Evolutionary conservation across 805 yeast species (phyloP).

Genomic region (Cephaloascus albidus): DNA sequence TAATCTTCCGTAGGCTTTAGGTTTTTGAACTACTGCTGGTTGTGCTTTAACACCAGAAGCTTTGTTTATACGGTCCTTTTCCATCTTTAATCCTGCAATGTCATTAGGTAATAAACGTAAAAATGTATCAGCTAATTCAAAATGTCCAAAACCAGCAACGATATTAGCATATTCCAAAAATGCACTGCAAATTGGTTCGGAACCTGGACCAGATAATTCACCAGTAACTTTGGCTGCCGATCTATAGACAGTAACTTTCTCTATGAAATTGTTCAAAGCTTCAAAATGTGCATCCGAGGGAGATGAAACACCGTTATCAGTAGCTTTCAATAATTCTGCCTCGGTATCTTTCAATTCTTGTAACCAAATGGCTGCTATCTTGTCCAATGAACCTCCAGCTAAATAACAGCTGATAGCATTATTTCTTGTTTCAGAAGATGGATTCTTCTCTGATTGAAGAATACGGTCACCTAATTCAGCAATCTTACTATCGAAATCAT

Average conservation of each 20-base stretch:
- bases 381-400: conserved; percentile 74
- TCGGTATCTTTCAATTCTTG: conserved; percentile 48
- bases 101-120: conserved; percentile 65
- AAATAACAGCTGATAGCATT: conserved; percentile 72
- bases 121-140: conserved; percentile 69
- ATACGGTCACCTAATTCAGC: conserved; percentile 74
- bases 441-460: conserved; percentile 23
- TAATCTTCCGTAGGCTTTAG: neutral
- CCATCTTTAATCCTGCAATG: conserved; percentile 59
- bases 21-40: conserved; percentile 1
- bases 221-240: conserved; percentile 31
- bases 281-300: conserved; percentile 79
- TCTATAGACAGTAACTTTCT: conserved; percentile 72
- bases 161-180: conserved; percentile 76
- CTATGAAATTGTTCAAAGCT: conserved; percentile 74
- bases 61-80: conserved; percentile 68
- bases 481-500: conserved; percentile 45
- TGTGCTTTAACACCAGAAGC: conserved; percentile 37
- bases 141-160: conserved; percentile 74
- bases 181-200: conserved; percentile 44
- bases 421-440: conserved; percentile 38
- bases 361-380: conserved; percentile 77
- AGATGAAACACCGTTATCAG: conserved; percentile 39
- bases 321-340: conserved; percentile 28
- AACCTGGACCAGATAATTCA: conserved; percentile 28